Percentiles rank a stretch among this genome's conserved stretches.
phyloP scores from a whole-genome alignment of 495 filamentous ascomycete species.

The Pyrenopolyporus hunteri region DNA sequence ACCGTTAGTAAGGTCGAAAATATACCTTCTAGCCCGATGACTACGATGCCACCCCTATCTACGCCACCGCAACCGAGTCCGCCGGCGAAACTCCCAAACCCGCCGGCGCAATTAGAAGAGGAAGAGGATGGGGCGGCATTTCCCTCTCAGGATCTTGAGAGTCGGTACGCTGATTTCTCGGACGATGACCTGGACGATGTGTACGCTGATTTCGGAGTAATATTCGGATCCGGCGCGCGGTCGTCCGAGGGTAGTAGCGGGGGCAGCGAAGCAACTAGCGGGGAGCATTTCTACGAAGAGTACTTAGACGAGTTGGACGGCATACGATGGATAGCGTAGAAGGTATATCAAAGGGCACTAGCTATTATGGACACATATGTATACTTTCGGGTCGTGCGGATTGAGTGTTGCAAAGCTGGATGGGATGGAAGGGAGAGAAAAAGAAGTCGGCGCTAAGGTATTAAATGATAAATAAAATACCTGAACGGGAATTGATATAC shows the following conservation, averaged over 20 bases:
- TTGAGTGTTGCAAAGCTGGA: conserved; percentile 3
- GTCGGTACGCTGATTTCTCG: conserved; percentile 48
- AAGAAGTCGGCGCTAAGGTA: not conserved
- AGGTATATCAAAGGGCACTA: no score
- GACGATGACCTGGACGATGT: conserved; percentile 51
- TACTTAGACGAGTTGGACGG: conserved; percentile 57
- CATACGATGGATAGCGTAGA: conserved; percentile 43
- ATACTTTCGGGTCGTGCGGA: not conserved
- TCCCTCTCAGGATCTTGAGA: conserved; percentile 52
- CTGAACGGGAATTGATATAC: conserved; percentile 5
- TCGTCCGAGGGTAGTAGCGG: conserved; percentile 24
- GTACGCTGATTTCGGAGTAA: conserved; percentile 55
- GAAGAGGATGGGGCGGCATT: conserved; percentile 48
- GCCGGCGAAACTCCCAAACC: conserved; percentile 1
- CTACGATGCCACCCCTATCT: not conserved
- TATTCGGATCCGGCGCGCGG: conserved; percentile 46
- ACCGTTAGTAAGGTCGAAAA: not conserved
- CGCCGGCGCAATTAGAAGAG: conserved; percentile 17
- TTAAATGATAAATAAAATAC: not conserved
- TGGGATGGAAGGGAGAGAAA: not conserved
- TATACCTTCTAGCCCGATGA: not conserved
- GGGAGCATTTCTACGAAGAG: conserved; percentile 46
- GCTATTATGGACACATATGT: no score
- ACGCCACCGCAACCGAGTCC: not conserved
- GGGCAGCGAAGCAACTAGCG: conserved; percentile 5